phyloP scores from a whole-genome alignment of 306 rosid species.

The Oxytropis ochrocephala region DNA sequence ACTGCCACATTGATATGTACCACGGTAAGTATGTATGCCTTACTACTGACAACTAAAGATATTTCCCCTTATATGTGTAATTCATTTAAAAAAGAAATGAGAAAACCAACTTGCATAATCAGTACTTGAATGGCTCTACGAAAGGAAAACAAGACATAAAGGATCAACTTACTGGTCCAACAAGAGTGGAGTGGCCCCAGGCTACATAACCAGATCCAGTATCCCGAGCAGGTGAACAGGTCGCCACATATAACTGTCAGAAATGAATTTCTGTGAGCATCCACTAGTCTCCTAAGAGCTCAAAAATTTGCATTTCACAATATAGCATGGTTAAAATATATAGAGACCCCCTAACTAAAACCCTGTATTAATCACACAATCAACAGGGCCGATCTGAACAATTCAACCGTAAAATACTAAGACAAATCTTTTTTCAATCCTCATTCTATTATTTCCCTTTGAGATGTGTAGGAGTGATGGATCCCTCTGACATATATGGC shows the following conservation, averaged over 20 bases:
- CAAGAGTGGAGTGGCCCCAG: slow-evolving; percentile 98
- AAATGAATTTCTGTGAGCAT: slow-evolving; percentile 6
- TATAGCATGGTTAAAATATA: not conserved
- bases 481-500: not conserved
- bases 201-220: slow-evolving; percentile 80
- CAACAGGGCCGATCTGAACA: not conserved
- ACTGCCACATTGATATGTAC: slow-evolving; percentile 37
- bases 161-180: slow-evolving; percentile 79
- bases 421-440: not conserved
- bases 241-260: slow-evolving; percentile 80
- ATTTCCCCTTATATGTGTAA: not conserved
- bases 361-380: slow-evolving; percentile 1
- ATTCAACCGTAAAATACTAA: not conserved
- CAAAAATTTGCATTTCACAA: not conserved
- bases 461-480: not conserved
- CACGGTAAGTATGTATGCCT: slow-evolving; percentile 17
- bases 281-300: slow-evolving; percentile 10
- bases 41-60: slow-evolving; percentile 7
- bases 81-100: not conserved
- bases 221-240: slow-evolving; percentile 97
- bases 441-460: not conserved
- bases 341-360: not conserved
- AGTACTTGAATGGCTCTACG: not conserved
- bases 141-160: slow-evolving; percentile 8
- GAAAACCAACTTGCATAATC: not conserved